Evolutionary conservation across 306 rosid species (phyloP).

Genomic region (Hippophae tibetana): DNA sequence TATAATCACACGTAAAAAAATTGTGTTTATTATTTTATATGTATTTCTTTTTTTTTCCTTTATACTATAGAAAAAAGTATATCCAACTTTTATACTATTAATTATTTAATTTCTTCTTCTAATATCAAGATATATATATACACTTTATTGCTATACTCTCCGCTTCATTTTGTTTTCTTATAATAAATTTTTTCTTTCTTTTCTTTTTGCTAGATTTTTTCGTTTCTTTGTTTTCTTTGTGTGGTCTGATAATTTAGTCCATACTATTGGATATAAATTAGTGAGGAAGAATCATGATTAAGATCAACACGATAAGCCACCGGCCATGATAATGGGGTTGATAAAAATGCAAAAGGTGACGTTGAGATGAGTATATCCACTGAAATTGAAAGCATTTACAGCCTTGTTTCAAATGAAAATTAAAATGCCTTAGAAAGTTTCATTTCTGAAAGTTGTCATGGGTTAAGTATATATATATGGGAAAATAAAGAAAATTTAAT

Average conservation of each 20-base stretch:
- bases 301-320: slow-evolving; percentile 28
- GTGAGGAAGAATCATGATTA: slow-evolving; percentile 39
- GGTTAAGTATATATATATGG: slow-evolving; percentile 17
- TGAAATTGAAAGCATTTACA: slow-evolving; percentile 50
- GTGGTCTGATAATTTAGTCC: slow-evolving; percentile 23
- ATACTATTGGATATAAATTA: slow-evolving; percentile 28
- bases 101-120: no score
- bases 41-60: no score
- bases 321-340: slow-evolving; percentile 64
- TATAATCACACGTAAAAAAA: no score
- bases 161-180: no score
- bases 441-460: slow-evolving; percentile 65
- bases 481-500: slow-evolving; percentile 14
- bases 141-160: no score
- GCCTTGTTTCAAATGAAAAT: slow-evolving; percentile 47
- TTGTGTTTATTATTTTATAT: no score
- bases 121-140: no score
- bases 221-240: slow-evolving; percentile 15
- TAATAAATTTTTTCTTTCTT: no score
- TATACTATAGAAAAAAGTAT: no score
- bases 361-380: slow-evolving; percentile 53
- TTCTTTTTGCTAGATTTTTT: neutral
- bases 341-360: slow-evolving; percentile 51
- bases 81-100: no score
- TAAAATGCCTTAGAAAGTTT: slow-evolving; percentile 35